phyloP scores from a whole-genome alignment of 257 asterid genomes.

The Petrea volubilis region DNA sequence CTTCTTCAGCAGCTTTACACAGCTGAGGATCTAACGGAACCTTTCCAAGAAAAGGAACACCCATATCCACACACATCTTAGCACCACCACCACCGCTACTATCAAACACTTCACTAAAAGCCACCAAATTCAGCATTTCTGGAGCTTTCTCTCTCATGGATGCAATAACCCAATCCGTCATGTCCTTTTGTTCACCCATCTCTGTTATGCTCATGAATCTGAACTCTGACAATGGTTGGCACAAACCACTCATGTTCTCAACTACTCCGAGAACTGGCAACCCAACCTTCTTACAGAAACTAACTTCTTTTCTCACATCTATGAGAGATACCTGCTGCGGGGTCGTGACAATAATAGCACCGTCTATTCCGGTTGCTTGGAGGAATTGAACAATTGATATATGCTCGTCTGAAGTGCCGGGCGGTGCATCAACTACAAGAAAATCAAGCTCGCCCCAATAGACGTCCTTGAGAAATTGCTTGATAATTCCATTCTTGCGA shows the following conservation, averaged over 20 bases:
- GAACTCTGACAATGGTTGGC: conserved; percentile 49
- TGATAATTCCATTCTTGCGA: conserved; percentile 74
- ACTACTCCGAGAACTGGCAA: conserved; percentile 78
- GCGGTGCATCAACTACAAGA: conserved; percentile 90
- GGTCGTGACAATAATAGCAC: conserved; percentile 86
- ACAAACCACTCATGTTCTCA: conserved; percentile 82
- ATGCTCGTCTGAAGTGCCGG: conserved; percentile 95
- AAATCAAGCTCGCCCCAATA: conserved; percentile 92
- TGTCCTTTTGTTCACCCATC: conserved; percentile 48
- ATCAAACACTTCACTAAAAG: conserved; percentile 75
- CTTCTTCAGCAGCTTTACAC: conserved; percentile 91
- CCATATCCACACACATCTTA: conserved; percentile 81
- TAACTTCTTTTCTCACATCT: conserved; percentile 89
- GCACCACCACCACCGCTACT: conserved; percentile 88
- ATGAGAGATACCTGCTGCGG: conserved; percentile 94
- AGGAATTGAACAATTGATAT: conserved; percentile 87
- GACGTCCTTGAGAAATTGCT: conserved; percentile 81
- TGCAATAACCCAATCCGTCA: conserved; percentile 45
- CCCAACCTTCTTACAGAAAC: conserved; percentile 83
- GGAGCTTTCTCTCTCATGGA: conserved; percentile 69
- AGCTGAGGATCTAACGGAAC: conserved; percentile 90
- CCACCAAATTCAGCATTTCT: conserved; percentile 54
- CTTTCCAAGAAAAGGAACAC: conserved; percentile 78
- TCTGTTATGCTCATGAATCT: conserved; percentile 41
- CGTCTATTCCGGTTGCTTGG: conserved; percentile 79